Base-by-base conservation (phyloP, 257 asterid genomes). In the Linaria vulgaris region DNA sequence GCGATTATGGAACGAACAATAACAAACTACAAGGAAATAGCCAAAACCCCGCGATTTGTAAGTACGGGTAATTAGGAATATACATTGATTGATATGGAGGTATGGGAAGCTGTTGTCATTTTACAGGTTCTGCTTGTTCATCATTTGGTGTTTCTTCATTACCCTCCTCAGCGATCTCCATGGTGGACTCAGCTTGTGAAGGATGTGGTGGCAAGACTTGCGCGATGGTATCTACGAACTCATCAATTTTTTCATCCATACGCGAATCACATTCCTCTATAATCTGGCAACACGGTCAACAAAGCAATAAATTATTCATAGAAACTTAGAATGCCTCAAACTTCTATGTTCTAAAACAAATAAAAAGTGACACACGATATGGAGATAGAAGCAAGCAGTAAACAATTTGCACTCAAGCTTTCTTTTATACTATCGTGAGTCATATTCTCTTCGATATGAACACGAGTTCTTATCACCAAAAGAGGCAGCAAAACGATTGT, bases 141-240 rank as follows among this genome's bases (percentile, higher is more conserved):
- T 34, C 41, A 34, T 34, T 11, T 4, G 10, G 41, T 3, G 41
- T 34, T 63, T 67, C 79, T 23, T 52, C 63, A 17, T 65, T 57
- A 3, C 44, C 79, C 51, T 64, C 72, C 17, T 16, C 74, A 10
- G 31, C 41, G 5, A 34, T 16, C 45, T 41, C 78, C 41, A 72
- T 68, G 2, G 68, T 63, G 1, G 73, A 30, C 54, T 76, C 79
- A 51, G 19, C 64, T 23, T 64, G 66, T 10, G 67, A 50, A 54
- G 87, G 91, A 69, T 74, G 80, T 37, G 86, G 75, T 0, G 91
- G 95, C 72, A 89, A 75, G 58, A 81, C 30, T 64, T 64, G 75
- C 39, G n/a, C 12, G 49, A 83, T 54, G 1, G 54, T 46, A 69
- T 83, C 83, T 14, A 80, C 67, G 56, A 83, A 61, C 63, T 77